These are phyloP conservation scores for Zygosaccharomyces pseudorouxii DNA, from an alignment of 805 yeast species.

Conservation along the genomic window DNA sequence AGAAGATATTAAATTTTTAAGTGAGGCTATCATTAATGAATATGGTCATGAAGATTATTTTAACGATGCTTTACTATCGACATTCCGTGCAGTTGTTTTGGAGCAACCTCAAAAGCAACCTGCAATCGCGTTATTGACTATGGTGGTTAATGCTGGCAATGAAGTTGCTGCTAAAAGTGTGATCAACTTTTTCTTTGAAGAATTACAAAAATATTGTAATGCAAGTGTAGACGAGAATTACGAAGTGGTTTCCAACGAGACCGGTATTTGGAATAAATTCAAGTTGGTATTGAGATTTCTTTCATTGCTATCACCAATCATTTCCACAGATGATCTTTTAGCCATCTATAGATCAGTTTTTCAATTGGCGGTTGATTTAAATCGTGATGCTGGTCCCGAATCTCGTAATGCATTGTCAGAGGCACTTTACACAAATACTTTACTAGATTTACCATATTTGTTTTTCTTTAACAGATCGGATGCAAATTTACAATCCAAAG, in stretches of 20 bases:
- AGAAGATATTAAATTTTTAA: conserved; percentile 60
- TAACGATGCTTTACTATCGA: conserved; percentile 54
- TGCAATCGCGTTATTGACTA: conserved; percentile 61
- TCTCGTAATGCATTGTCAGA: conserved; percentile 60
- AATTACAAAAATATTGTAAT: conserved; percentile 53
- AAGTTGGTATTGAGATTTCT: conserved; percentile 70
- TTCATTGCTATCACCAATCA: conserved; percentile 58
- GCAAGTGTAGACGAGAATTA: conserved; percentile 25
- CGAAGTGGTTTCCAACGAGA: conserved; percentile 35
- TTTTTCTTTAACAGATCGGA: conserved; percentile 41
- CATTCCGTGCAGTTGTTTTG: conserved; percentile 60
- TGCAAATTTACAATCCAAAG: conserved; percentile 29
- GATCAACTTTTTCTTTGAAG: conserved; percentile 62
- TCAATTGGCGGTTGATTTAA: conserved; percentile 52
- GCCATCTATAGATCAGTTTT: conserved; percentile 52
- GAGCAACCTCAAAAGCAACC: conserved; percentile 92
- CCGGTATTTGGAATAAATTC: conserved; percentile 63
- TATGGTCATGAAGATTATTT: conserved; percentile 59
- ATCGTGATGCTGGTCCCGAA: conserved; percentile 30
- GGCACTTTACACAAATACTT: conserved; percentile 56
- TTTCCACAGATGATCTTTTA: conserved; percentile 46
- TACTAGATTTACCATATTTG: conserved; percentile 62
- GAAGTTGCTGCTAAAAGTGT: conserved; percentile 63
- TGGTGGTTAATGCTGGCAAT: conserved; percentile 60
- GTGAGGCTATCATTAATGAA: conserved; percentile 61